phyloP scores from a whole-genome alignment of 208 protist genomes.

The Crithidia acanthocephali region DNA sequence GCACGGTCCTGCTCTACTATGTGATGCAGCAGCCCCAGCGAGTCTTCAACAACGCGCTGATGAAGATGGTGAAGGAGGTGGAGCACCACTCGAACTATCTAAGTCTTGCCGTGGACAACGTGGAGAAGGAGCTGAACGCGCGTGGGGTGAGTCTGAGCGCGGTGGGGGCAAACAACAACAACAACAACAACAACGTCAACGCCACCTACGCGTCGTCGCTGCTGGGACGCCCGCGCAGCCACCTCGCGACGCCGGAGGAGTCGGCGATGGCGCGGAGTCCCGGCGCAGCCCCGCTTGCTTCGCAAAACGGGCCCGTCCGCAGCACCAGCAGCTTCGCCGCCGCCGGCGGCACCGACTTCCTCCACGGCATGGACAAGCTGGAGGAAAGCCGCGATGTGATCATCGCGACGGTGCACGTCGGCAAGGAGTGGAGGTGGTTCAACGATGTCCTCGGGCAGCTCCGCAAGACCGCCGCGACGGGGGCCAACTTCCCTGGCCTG shows the following conservation, averaged over 20 bases:
- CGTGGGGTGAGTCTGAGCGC: slow-evolving; percentile 5
- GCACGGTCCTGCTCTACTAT: slow-evolving; percentile 52
- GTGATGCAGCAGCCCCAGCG: slow-evolving; percentile 40
- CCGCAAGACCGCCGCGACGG: neutral
- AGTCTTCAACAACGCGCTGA: slow-evolving; percentile 33
- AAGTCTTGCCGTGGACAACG: slow-evolving; percentile 24
- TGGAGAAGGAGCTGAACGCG: slow-evolving; percentile 29
- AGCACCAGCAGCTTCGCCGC: neutral
- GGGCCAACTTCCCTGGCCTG: neutral
- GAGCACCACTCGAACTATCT: slow-evolving; percentile 34
- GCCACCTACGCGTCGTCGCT: neutral
- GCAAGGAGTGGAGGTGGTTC: slow-evolving; percentile 36
- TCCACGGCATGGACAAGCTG: slow-evolving; percentile 22
- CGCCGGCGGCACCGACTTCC: neutral
- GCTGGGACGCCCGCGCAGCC: neutral
- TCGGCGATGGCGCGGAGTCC: neutral
- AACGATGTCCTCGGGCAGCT: slow-evolving; percentile 12
- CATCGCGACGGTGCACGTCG: slow-evolving; percentile 33
- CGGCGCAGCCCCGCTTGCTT: neutral
- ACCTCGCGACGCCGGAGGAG: slow-evolving; percentile 7
- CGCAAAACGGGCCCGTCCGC: neutral
- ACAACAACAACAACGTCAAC: neutral
- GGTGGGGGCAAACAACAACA: neutral
- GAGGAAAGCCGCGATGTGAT: slow-evolving; percentile 21
- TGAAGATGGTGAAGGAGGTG: slow-evolving; percentile 35